Base-by-base conservation (phyloP, 441 rosid genomes). In the Kokia cookei region DNA sequence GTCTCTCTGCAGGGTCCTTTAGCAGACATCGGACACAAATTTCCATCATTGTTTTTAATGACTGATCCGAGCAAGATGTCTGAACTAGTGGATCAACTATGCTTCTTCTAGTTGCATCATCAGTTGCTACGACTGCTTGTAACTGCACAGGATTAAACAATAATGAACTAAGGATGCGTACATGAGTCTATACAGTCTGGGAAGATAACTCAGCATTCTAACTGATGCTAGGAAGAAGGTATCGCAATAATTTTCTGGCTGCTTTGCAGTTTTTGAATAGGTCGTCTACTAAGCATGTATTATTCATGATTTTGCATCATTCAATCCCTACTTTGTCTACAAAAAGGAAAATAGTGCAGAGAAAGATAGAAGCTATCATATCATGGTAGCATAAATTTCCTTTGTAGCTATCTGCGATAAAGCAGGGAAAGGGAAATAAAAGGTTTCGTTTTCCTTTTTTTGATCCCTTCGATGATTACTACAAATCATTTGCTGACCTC, bases 11-110 rank as follows among this genome's bases (percentile, higher is more conserved):
- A 7, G 91, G 89, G 15, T 90, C 84, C 78, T 82, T 84, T 1
- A 78, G 86, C 64, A 96, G 82, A 77, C 98, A 96, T 81, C 97
- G 86, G 58, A 80, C 69, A 40, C 97, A 90, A 45, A 96, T 85
- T 79, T 91, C 98, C 87, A 86, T 87, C 89, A 84, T 84, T 5
- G 99, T 93, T 82, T 86, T 88, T 72, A 92, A 60, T 24, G 99
- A 92, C 80, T 92, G 93, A 61, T 89, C 93, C 15, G 94, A 87
- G 72, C 92, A 90, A 62, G 81, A 76, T 58, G 76, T 92, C 60
- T 65, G 80, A 19, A 91, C 83, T 12, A 84, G 76, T 76, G 90
- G 91, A 83, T 92, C 97, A 32, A 88, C 87, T 45, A 87, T 59
- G 80, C 91, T 90, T 76, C 91, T 84, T 74, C 90, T 84, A 27